Percentiles rank a stretch among this genome's conserved stretches.
Evolutionary conservation across 2,329 filamentous ascomycete species (phyloP).

Genomic region (Claviceps maximensis): DNA sequence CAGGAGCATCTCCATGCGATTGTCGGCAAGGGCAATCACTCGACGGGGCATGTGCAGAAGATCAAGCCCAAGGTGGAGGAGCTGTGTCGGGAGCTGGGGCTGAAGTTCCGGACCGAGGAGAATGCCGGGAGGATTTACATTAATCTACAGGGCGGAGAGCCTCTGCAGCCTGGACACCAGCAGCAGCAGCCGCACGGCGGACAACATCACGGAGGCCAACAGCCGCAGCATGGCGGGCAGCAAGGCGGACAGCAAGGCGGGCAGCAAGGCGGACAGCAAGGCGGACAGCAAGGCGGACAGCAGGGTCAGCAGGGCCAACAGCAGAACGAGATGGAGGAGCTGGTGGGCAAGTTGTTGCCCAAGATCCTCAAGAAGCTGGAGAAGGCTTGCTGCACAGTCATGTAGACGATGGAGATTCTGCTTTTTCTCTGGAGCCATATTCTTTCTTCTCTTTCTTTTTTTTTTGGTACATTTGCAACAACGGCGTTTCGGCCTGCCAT

Average conservation of each 20-base stretch:
- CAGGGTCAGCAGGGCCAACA: slow-evolving; percentile 30
- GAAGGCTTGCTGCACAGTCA: slow-evolving; percentile 60
- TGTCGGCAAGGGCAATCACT: slow-evolving; percentile 91
- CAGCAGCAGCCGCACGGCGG: slow-evolving; percentile 1
- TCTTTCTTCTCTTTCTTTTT: background rate
- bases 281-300: slow-evolving; percentile 33
- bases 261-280: slow-evolving; percentile 25
- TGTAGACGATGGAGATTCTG: slow-evolving; percentile 34
- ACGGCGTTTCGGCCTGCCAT: background rate
- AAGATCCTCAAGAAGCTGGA: slow-evolving; percentile 51
- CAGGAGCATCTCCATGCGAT: slow-evolving; percentile 86
- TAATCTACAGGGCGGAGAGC: slow-evolving; percentile 63
- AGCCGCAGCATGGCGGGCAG: slow-evolving; percentile 18
- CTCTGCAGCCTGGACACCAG: slow-evolving; percentile 26
- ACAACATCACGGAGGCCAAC: slow-evolving; percentile 16
- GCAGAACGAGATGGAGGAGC: slow-evolving; percentile 42
- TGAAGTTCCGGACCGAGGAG: slow-evolving; percentile 74
- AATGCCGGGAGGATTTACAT: slow-evolving; percentile 86
- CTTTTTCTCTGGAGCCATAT: background rate
- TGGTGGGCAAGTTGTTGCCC: slow-evolving; percentile 47
- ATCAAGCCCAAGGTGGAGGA: slow-evolving; percentile 90
- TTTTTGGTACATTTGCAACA: background rate
- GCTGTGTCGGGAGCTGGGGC: slow-evolving; percentile 67
- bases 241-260: slow-evolving; percentile 16
- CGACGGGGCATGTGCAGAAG: slow-evolving; percentile 69